Evolutionary conservation across 805 yeast species (phyloP), one percentile per base, ranked within the genome.

Genomic region (Kregervanrija delftensis): DNA sequence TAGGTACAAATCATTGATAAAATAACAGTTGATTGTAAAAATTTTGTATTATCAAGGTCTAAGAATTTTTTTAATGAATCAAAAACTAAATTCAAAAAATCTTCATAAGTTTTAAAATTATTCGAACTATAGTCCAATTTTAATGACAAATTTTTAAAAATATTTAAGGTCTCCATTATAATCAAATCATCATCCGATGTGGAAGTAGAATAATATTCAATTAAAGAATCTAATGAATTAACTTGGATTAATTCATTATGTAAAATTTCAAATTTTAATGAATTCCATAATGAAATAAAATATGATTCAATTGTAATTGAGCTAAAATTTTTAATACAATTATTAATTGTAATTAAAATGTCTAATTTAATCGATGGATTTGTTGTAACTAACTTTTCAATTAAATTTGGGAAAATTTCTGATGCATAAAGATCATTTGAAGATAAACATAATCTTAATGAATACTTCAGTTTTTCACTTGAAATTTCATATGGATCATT

Each of bases 401-500:
- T 68, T 36, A 93, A 67, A 42, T 83, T 86, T 0, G 90, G 84
- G 48, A 89, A 77, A 0, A 86, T 72, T 53, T 86, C 95, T 37
- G 75, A 73, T 0, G 90, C 87, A 59, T 81, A 85, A 4, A 70
- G 52, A 2, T 79, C 61, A 42, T 77, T 79, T 12, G 88, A 69
- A 2, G 86, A 69, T 37, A 88, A 70, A 3, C 90, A 82, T 1
- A 56, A 53, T 52, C 90, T 71, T 44, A 93, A 67, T 6, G 76
- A 72, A 10, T 55, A 37, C 57, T 86, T 87, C 52, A 95, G 69
- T 43, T 88, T 85, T 1, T 72, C 76, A 1, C 88, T 77, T 0
- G 96, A 79, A 51, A 88, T 85, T 49, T 81, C 79, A 60, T 89
- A 88, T 0, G 93, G 90, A 55, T 91, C 96, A 60, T 86, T 86